A percentile compares a stretch with the other conserved stretches of the same genome.
Conservation (phyloP, 2,329 filamentous ascomycete genomes). For the Bipolaris gigantea region DNA sequence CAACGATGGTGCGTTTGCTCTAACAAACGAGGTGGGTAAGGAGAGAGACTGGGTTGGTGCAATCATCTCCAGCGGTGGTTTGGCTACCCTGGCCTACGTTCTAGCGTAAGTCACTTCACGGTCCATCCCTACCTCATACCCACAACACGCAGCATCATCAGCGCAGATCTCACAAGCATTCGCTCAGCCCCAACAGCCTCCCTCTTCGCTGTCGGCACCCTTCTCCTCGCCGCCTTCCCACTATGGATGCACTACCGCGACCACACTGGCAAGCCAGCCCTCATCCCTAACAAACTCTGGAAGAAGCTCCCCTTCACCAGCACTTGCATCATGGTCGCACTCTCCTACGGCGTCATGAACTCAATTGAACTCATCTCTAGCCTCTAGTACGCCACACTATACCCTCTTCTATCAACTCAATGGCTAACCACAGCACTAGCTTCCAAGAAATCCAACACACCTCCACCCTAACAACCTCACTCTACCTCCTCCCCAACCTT, state of each 20-base stretch:
- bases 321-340: conserved; percentile 53
- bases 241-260: conserved; percentile 37
- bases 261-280: conserved; percentile 21
- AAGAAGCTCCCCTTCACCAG: conserved; percentile 57
- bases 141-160: conserved; percentile 22
- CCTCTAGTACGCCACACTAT: conserved; percentile 45
- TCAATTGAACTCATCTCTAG: conserved; percentile 46
- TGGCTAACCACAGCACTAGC: neutral
- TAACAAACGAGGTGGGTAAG: conserved; percentile 18
- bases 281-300: conserved; percentile 53
- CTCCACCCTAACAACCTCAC: conserved; percentile 37
- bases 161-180: conserved; percentile 28
- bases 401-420: neutral
- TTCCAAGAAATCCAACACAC: conserved; percentile 48
- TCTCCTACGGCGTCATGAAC: conserved; percentile 43
- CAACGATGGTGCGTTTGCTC: neutral
- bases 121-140: conserved; percentile 1
- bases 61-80: conserved; percentile 26
- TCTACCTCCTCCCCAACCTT: conserved; percentile 50
- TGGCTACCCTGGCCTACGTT: conserved; percentile 29
- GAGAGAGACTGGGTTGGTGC: conserved; percentile 38
- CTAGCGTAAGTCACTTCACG: conserved; percentile 24
- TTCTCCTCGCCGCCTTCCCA: conserved; percentile 34
- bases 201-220: conserved; percentile 27
- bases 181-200: conserved; percentile 23